Base-by-base conservation (phyloP, 805 yeast species). In the Geotrichum ghanense region DNA sequence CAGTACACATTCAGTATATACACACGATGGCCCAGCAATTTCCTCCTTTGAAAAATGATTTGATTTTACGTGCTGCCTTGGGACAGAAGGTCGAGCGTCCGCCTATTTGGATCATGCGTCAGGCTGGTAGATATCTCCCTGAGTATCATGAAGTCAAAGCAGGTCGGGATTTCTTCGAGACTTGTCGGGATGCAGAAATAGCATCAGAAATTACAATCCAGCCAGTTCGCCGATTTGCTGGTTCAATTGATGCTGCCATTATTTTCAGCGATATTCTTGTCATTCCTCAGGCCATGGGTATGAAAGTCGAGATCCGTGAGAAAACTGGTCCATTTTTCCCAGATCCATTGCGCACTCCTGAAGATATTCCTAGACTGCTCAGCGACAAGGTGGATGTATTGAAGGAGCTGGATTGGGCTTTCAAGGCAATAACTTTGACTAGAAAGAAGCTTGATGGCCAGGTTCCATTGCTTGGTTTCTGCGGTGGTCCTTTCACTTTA, bases 401-500 rank as follows among this genome's bases (percentile, higher is more conserved):
- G 50, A 76, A 82, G 59, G 88, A 82, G 56, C 72, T 92, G 47
- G 95, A 74, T 47, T 92, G 97, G 97, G 96, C 97, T 3, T 85
- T 86, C 69, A 81, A 83, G 58, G 83, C 97, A n/a, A 84, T 92
- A 54, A 83, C 94, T 2, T 66, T 85, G 53, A 92, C 98, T n/a
- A 76, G 98, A 65, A 72, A 72, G 52, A 86, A 84, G 59, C 74
- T 92, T 50, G 67, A 79, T 39, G 98, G 98, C 44, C 76, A 95
- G 58, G 97, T 89, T 10, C 98, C 98, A 23, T 70, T 92, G 51
- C 72, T 92, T 45, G 98, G 98, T 2, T 92, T 92, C 67, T 84
- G 88, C 55, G 98, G 98, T 46, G 96, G 95, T 6, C 98, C 98
- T 48, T 92, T 97, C 96, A 92, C 98, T 10, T 69, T 92, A 50